Conservation (phyloP, 768 basidiomycete genomes). For the Mycena pura region DNA sequence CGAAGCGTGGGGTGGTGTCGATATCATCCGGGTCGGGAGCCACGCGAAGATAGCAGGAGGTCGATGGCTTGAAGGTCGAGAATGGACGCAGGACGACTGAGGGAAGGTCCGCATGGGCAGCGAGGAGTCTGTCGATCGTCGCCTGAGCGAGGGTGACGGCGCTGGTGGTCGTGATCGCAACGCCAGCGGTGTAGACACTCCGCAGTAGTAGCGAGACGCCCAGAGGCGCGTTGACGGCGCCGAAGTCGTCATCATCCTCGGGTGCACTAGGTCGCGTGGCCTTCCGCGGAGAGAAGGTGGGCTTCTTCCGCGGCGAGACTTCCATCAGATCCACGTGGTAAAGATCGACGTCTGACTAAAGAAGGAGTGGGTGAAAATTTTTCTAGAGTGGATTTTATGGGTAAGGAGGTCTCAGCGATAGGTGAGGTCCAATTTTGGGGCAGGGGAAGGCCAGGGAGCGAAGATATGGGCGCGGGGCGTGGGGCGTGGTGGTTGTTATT, state of each 20-base stretch:
- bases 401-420: too few species aligned
- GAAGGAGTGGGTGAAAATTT: too few species aligned
- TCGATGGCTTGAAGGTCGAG: background rate
- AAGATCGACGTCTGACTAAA: too few species aligned
- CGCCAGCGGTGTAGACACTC: background rate
- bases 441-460: too few species aligned
- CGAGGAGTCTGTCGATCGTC: background rate
- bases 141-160: background rate
- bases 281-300: background rate
- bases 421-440: too few species aligned
- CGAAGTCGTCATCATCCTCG: background rate
- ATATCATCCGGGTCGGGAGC: background rate
- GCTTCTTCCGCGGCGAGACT: background rate
- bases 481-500: too few species aligned
- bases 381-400: too few species aligned
- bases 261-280: background rate
- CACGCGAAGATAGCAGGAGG: constrained; percentile 2
- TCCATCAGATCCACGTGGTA: constrained; percentile 2
- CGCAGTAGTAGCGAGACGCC: background rate
- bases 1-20: constrained; percentile 6
- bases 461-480: too few species aligned
- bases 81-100: background rate
- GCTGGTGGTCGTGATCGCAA: background rate
- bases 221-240: background rate
- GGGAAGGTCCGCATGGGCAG: background rate